phyloP scores from a whole-genome alignment of 1,139 yeast genomes.

The Diutina scorzettiae region DNA sequence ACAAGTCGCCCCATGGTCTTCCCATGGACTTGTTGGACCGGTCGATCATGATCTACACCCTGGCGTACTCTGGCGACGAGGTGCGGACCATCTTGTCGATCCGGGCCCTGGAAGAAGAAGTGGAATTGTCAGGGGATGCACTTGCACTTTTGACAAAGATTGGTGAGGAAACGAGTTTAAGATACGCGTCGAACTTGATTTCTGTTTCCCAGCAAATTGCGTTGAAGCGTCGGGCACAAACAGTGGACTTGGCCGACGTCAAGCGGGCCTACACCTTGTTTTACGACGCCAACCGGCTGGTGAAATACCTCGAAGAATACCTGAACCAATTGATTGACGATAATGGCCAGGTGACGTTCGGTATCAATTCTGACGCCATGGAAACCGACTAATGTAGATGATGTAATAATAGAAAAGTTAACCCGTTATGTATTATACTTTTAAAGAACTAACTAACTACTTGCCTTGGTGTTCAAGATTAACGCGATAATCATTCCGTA shows the following conservation, averaged over 20 bases:
- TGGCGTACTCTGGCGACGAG: slow-evolving; percentile 66
- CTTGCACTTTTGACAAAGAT: slow-evolving; percentile 83
- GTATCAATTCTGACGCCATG: slow-evolving; percentile 34
- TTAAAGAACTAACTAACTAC: neutral
- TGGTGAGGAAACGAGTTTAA: slow-evolving; percentile 82
- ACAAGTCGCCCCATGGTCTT: slow-evolving; percentile 92
- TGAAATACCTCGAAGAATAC: slow-evolving; percentile 61
- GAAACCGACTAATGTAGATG: slow-evolving; percentile 25
- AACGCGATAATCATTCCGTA: slow-evolving; percentile 92
- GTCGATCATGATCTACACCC: slow-evolving; percentile 83
- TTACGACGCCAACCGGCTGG: slow-evolving; percentile 81
- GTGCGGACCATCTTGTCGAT: slow-evolving; percentile 76
- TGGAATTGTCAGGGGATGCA: slow-evolving; percentile 74
- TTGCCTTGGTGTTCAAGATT: slow-evolving; percentile 78
- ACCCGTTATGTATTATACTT: neutral
- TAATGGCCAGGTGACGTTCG: slow-evolving; percentile 49
- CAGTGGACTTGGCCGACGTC: slow-evolving; percentile 72
- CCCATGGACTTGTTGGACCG: slow-evolving; percentile 93
- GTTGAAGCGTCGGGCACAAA: slow-evolving; percentile 58
- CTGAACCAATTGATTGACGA: slow-evolving; percentile 63
- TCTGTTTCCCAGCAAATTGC: slow-evolving; percentile 83
- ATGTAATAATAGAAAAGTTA: neutral
- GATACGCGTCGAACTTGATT: slow-evolving; percentile 87
- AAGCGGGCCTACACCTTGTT: slow-evolving; percentile 82
- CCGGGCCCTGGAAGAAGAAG: slow-evolving; percentile 95